phyloP scores from a whole-genome alignment of 495 filamentous ascomycete species.

The Cercophora scortea region DNA sequence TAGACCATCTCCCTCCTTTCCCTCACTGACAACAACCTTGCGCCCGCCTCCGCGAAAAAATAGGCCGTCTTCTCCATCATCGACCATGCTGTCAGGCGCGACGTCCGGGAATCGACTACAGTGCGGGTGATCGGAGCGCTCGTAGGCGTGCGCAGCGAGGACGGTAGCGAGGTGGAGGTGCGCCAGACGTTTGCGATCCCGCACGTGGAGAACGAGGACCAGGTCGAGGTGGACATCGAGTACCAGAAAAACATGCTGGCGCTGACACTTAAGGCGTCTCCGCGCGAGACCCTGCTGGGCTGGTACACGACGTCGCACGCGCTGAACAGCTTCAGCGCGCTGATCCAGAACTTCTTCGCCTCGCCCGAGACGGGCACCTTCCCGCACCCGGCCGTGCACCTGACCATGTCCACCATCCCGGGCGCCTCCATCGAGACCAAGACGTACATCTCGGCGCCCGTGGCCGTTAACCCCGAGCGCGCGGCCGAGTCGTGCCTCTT shows the following conservation, averaged over 20 bases:
- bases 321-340: slow-evolving; percentile 93
- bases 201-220: slow-evolving; percentile 95
- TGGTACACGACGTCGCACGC: slow-evolving; percentile 97
- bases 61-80: slow-evolving; percentile 95
- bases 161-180: slow-evolving; percentile 93
- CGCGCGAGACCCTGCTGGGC: slow-evolving; percentile 86
- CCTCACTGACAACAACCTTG: neutral
- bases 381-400: slow-evolving; percentile 90
- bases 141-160: slow-evolving; percentile 84
- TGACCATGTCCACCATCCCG: slow-evolving; percentile 83
- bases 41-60: slow-evolving; percentile 25
- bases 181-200: slow-evolving; percentile 93
- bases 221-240: slow-evolving; percentile 99
- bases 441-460: slow-evolving; percentile 89
- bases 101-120: slow-evolving; percentile 85
- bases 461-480: slow-evolving; percentile 89
- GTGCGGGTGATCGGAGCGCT: slow-evolving; percentile 93
- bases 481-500: slow-evolving; percentile 93
- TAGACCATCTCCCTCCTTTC: neutral
- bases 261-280: slow-evolving; percentile 87
- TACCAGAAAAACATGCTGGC: slow-evolving; percentile 99
- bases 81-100: slow-evolving; percentile 90
- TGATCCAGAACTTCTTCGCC: slow-evolving; percentile 99
- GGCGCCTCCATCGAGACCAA: slow-evolving; percentile 75
- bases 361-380: slow-evolving; percentile 93